Evolutionary conservation across 768 basidiomycete genomes (phyloP).

Genomic region (Trametes villosa): DNA sequence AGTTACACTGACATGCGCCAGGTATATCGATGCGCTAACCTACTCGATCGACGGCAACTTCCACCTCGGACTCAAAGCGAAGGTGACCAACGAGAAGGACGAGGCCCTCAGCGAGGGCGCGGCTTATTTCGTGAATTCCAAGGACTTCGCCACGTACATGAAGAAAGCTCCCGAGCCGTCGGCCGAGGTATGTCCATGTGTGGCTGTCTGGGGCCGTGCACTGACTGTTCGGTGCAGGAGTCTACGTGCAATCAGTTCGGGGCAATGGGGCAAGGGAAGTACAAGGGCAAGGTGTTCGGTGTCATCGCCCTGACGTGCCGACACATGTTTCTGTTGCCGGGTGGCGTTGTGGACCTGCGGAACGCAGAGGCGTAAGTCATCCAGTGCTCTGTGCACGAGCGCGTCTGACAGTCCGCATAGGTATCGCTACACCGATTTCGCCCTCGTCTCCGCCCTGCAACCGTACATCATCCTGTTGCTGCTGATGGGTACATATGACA

Average conservation of each 20-base stretch:
- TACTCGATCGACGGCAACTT: constrained; percentile 24
- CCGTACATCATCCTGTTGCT: constrained; percentile 14
- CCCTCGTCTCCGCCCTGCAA: constrained; percentile 13
- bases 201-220: not conserved
- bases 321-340: constrained; percentile 21
- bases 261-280: constrained; percentile 18
- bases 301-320: constrained; percentile 21
- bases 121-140: constrained; percentile 19
- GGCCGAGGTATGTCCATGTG: not conserved
- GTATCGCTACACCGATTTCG: constrained; percentile 21
- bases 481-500: constrained; percentile 28
- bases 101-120: constrained; percentile 17
- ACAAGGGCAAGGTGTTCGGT: constrained; percentile 20
- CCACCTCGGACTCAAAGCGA: constrained; percentile 13
- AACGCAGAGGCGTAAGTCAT: constrained; percentile 25
- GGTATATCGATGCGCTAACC: constrained; percentile 17
- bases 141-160: constrained; percentile 6
- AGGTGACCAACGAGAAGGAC: constrained; percentile 17
- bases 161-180: not conserved
- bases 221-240: constrained; percentile 5
- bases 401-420: too few species aligned
- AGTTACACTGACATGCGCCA: not conserved
- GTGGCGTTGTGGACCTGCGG: constrained; percentile 24
- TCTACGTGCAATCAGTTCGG: constrained; percentile 25
- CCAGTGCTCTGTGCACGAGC: too few species aligned